Evolutionary conservation across 73 alveolate genomes (phyloP), one percentile per base, ranked within the genome.

Genomic region (Uronychia setigera): DNA sequence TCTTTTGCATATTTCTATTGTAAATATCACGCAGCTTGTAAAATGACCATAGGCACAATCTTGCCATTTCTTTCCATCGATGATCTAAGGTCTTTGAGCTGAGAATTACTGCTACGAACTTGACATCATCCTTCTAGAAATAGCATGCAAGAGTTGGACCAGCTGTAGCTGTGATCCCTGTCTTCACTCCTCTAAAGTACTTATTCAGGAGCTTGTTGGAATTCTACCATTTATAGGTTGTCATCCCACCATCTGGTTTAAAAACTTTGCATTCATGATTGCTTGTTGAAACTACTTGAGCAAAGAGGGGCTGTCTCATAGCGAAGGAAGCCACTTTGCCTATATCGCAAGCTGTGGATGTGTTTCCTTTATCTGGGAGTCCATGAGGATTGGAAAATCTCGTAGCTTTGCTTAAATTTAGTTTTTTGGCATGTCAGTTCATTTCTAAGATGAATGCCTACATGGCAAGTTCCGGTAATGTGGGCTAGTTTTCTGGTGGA

Each of bases 381-480:
- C 97, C 97, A 77, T 91, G 95, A 0, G 95, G 95, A 60, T 91
- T 93, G 31, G 94, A 87, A 77, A 81, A 93, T 28, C 76, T 58
- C 26, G 97, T 90, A 35, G 60, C 76, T 27, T 80, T 58, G 33
- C 67, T 46, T 19, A 93, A 82, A 26, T 90, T 87, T 5, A 90
- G 27, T 5, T 31, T 34, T 58, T 88, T 46, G 13, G 94, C 92
- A 57, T 83, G 30, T 26, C 74, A 28, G 74, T 93, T 93, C 97
- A 93, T 93, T 77, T 93, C 95, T 28, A 81, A 58, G 29, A 93
- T 79, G 59, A 93, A 93, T 35, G 75, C 46, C 76, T 78, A 5
- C 74, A 78, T 34, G 31, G 32, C 9, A 26, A 25, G 67, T 46
- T 46, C 67, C 19, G 67, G 67, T 19, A 46, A 19, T 19, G 67